Conservation (phyloP, 192 early-diverging fungal species). For the Geranomyces michiganensis region DNA sequence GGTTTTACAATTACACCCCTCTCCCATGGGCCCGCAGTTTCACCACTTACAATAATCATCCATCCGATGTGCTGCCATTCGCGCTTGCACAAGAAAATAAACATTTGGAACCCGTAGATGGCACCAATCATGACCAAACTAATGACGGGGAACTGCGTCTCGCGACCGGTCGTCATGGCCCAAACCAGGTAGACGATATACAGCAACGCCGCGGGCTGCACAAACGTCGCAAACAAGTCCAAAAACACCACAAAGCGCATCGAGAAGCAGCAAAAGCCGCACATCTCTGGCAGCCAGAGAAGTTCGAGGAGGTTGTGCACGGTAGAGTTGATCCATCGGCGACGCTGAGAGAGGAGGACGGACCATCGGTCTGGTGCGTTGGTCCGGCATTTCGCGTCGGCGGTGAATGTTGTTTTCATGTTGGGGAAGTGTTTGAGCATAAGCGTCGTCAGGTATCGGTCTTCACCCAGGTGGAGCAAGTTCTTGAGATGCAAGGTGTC, state of each 20-base stretch:
- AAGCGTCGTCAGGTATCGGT: conserved; percentile 94
- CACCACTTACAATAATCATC: conserved; percentile 82
- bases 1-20: conserved; percentile 1
- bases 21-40: background rate
- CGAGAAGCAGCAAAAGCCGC: conserved; percentile 96
- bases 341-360: conserved; percentile 89
- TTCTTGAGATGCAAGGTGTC: conserved; percentile 99
- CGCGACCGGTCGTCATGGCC: conserved; percentile 56
- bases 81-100: conserved; percentile 79
- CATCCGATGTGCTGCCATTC: conserved; percentile 61
- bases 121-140: conserved; percentile 78
- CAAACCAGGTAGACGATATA: conserved; percentile 74
- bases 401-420: conserved; percentile 90
- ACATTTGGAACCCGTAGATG: conserved; percentile 86
- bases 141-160: conserved; percentile 69
- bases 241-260: conserved; percentile 97
- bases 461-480: conserved; percentile 91
- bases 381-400: conserved; percentile 88
- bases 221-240: conserved; percentile 86
- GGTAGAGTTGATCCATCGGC: conserved; percentile 99
- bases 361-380: conserved; percentile 89
- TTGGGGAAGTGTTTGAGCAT: conserved; percentile 98
- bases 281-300: conserved; percentile 81
- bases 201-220: conserved; percentile 64
- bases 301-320: conserved; percentile 95